These are phyloP conservation scores for Chrysoporthe puriensis DNA, from an alignment of 2,329 filamentous ascomycete species.

Conservation along the genomic window DNA sequence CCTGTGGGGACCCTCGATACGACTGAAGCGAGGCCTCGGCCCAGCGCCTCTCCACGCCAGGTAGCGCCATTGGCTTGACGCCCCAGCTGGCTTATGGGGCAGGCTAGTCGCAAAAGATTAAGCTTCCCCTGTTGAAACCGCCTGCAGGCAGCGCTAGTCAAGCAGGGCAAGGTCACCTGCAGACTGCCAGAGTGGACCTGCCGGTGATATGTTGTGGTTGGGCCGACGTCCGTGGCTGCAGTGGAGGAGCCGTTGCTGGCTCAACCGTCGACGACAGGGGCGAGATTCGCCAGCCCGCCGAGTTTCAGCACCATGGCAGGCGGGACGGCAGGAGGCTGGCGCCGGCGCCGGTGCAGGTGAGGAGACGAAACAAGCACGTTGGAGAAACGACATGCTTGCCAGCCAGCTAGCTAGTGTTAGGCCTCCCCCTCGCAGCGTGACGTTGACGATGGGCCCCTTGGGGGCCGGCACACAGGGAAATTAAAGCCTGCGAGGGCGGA, in stretches of 20 bases:
- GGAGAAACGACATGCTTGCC: neutral
- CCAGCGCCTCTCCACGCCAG: no score
- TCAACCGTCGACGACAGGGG: conserved; percentile 1
- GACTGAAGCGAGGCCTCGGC: conserved; percentile 17
- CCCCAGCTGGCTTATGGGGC: neutral
- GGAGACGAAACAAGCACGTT: conserved; percentile 12
- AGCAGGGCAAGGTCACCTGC: neutral
- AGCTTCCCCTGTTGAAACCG: conserved; percentile 29
- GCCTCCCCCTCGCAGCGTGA: neutral
- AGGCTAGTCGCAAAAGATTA: conserved; percentile 16
- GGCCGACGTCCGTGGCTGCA: conserved; percentile 10
- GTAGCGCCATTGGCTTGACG: conserved; percentile 1
- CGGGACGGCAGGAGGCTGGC: conserved; percentile 14
- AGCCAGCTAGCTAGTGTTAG: neutral
- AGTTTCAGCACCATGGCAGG: conserved; percentile 21
- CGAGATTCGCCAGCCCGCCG: conserved; percentile 12
- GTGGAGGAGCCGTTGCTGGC: conserved; percentile 13
- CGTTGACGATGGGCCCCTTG: conserved; percentile 9
- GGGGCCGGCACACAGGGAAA: conserved; percentile 13
- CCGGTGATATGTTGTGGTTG: conserved; percentile 8
- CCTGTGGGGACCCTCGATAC: conserved; percentile 2
- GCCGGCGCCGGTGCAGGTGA: conserved; percentile 2
- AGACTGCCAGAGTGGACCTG: conserved; percentile 1
- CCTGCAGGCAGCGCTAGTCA: conserved; percentile 14
- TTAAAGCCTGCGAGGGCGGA: conserved; percentile 8